Base-by-base conservation (phyloP, 169 alveolate species). In the Plasmodium reichenowi region DNA sequence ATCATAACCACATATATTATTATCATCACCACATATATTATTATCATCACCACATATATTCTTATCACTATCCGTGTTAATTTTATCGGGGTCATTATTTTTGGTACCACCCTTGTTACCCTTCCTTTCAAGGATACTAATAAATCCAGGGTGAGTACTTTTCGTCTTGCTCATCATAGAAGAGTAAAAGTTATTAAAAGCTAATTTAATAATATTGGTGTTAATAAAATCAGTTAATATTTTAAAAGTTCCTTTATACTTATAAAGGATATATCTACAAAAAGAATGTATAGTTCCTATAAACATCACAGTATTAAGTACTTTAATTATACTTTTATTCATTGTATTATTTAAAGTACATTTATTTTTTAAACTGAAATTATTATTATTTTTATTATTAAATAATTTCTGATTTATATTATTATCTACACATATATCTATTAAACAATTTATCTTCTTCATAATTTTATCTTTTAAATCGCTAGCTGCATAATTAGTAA, bases 401-500 rank as follows among this genome's bases (percentile, higher is more conserved):
- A 76, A 50, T 2, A 76, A 48, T 52, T 76, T 76, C n/a, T 68
- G 52, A n/a, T 59, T 32, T 17, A 76, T 13, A 26, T 76, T 70
- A 10, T 47, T 64, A n/a, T 52, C 56, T 66, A 32, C 8, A 52
- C 64, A 63, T 52, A 76, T 20, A 43, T 76, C 89, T 64, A 76
- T 66, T 13, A 76, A 45, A 4, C 89, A 76, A 54, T 76, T 76
- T 15, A 76, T 32, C 22, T 76, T 76, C 52, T 76, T 76, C 32
- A 58, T 76, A 62, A 89, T 86, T 72, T 92, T 56, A 58, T 71
- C 93, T 64, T 88, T 94, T 59, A 94, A 80, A 43, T 94, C 94
- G 73, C 74, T 88, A 2, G 93, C 95, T 72, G 96, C 94, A 64
- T 93, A 92, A 58, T 85, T 91, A 3, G 95, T 94, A 58, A 94